Evolutionary conservation across 2,329 filamentous ascomycete genomes (phyloP).

Genomic region (Dactylellina cionopaga): DNA sequence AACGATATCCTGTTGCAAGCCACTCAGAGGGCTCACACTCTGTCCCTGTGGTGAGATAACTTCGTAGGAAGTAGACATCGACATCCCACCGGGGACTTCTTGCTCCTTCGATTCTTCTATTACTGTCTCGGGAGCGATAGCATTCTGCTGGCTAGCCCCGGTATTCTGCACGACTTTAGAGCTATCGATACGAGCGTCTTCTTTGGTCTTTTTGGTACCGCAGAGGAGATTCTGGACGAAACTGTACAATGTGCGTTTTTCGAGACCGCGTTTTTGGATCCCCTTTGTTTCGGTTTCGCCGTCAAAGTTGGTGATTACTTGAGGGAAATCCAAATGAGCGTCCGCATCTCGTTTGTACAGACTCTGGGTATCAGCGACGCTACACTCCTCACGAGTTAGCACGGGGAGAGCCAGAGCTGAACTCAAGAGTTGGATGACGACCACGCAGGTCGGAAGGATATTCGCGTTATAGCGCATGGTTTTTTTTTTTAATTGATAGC

Average conservation of each 20-base stretch:
- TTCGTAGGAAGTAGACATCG: not conserved
- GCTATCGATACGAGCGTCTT: not conserved
- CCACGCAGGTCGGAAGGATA: slow-evolving; percentile 38
- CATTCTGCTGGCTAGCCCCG: slow-evolving; percentile 14
- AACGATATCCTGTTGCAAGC: slow-evolving; percentile 7
- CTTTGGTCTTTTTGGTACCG: slow-evolving; percentile 1
- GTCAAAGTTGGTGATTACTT: slow-evolving; percentile 8
- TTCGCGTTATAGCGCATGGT: slow-evolving; percentile 30
- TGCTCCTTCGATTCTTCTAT: no score
- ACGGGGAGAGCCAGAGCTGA: slow-evolving; percentile 20
- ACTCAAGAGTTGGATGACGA: slow-evolving; percentile 9
- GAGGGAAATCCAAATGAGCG: slow-evolving; percentile 2
- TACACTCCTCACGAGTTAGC: not conserved
- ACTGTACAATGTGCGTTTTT: slow-evolving; percentile 3
- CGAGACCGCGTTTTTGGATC: slow-evolving; percentile 7
- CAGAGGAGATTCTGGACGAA: not conserved
- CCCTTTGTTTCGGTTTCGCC: not conserved
- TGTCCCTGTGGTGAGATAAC: no score
- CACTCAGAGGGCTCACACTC: no score
- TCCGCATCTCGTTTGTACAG: slow-evolving; percentile 36
- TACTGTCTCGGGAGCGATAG: slow-evolving; percentile 18
- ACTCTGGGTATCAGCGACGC: not conserved
- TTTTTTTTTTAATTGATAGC: not conserved
- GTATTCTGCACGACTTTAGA: not conserved
- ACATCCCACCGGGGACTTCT: not conserved